Conservation (phyloP, 495 filamentous ascomycete genomes). For the Venustampulla echinocandica region DNA sequence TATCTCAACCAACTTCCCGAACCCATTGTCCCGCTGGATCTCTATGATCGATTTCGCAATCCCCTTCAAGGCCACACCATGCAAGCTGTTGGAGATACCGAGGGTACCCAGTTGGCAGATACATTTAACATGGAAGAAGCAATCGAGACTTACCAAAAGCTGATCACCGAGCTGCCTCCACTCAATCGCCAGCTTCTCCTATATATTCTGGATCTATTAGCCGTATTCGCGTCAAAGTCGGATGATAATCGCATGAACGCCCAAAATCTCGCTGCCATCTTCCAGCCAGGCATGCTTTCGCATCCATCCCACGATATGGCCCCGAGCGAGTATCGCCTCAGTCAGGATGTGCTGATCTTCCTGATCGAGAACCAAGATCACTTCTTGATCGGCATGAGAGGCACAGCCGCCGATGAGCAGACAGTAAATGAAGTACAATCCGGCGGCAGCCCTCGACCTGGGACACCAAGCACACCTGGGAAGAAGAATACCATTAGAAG, state of each 20-base stretch:
- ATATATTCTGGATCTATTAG: slow-evolving; percentile 95
- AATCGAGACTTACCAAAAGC: slow-evolving; percentile 72
- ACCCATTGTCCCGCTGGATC: slow-evolving; percentile 89
- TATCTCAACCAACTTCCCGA: slow-evolving; percentile 94
- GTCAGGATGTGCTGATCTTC: slow-evolving; percentile 95
- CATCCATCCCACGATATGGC: slow-evolving; percentile 94
- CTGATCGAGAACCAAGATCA: slow-evolving; percentile 93
- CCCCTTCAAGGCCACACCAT: slow-evolving; percentile 71
- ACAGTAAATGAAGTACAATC: slow-evolving; percentile 79
- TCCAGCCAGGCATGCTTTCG: slow-evolving; percentile 91
- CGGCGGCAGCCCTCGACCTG: slow-evolving; percentile 48
- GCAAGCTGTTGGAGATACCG: slow-evolving; percentile 55
- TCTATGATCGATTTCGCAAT: slow-evolving; percentile 85
- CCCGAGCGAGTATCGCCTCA: slow-evolving; percentile 84
- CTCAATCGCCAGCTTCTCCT: slow-evolving; percentile 91
- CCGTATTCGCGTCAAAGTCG: slow-evolving; percentile 95
- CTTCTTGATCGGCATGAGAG: slow-evolving; percentile 89
- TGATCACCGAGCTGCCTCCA: slow-evolving; percentile 88
- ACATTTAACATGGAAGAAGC: slow-evolving; percentile 68
- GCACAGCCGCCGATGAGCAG: slow-evolving; percentile 79
- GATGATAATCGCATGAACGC: slow-evolving; percentile 96
- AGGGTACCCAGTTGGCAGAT: slow-evolving; percentile 42
- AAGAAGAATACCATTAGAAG: slow-evolving; percentile 49
- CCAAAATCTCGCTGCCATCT: slow-evolving; percentile 91
- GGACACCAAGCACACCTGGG: slow-evolving; percentile 32